Conservation (phyloP, 2,329 filamentous ascomycete genomes). For the Annulohypoxylon truncatum region DNA sequence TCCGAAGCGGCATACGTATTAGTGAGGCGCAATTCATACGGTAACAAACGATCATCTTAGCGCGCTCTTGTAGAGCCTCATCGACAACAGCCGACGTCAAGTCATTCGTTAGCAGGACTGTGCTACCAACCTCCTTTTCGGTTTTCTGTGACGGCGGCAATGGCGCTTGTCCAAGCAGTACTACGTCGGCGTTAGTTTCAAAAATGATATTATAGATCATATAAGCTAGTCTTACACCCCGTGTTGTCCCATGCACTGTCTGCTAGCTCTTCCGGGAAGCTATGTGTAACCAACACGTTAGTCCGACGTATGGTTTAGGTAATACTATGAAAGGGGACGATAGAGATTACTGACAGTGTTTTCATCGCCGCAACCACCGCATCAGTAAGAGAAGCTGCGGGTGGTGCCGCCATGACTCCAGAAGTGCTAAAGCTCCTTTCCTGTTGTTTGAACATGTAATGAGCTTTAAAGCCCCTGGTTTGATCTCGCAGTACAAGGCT, state of each 20-base stretch:
- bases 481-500: not conserved
- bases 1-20: not conserved
- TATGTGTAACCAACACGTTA: conserved; percentile 51
- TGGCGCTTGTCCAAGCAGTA: conserved; percentile 64
- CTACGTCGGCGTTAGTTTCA: conserved; percentile 20
- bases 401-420: conserved; percentile 42
- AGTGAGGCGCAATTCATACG: conserved; percentile 64
- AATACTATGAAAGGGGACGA: not conserved
- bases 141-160: conserved; percentile 67
- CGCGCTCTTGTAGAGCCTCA: conserved; percentile 83
- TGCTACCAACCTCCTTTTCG: conserved; percentile 50
- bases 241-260: conserved; percentile 97
- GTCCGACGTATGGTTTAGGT: not conserved
- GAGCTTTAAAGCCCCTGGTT: not conserved
- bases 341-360: conserved; percentile 71
- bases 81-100: conserved; percentile 89
- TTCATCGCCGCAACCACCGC: conserved; percentile 83
- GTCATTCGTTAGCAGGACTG: conserved; percentile 79
- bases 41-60: conserved; percentile 87
- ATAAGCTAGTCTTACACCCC: conserved; percentile 59
- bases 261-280: conserved; percentile 89
- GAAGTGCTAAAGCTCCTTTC: conserved; percentile 20
- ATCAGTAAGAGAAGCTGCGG: conserved; percentile 56
- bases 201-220: not conserved
- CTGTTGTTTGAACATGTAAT: not conserved